Base-by-base conservation (phyloP, 2,329 filamentous ascomycete genomes). In the Neofusicoccum ribis region DNA sequence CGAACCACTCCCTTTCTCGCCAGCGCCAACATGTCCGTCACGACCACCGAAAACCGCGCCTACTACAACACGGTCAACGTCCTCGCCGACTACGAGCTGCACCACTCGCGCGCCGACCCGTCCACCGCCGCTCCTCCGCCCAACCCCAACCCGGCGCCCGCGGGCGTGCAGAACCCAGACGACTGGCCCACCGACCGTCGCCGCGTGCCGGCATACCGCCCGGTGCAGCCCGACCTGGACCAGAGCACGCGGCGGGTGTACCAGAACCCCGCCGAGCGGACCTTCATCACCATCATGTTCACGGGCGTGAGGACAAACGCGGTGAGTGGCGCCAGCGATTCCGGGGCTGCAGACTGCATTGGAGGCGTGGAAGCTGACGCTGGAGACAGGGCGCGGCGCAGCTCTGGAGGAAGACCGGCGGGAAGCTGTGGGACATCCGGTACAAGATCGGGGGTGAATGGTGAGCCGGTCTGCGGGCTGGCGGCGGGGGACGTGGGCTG, bases 381-480 rank as follows among this genome's bases (percentile, higher is more conserved):
- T 46, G 17, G 41, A 6, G 2, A 7, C 11, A 64, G 50, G 44
- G 36, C 64, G 14, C 51, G 27, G 27, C 52, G 60, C n/a, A 65
- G 58, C n/a, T 69, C 51, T 27, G 52, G 44, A 17, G 11, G 11
- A 56, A 81, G 77, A 73, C 79, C 61, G 71, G 73, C 7, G 77
- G 80, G 3, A 77, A 82, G 47, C 64, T 82, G 1, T 87, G 85
- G 85, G 73, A 80, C n/a, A 73, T 86, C 59, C 78, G 78, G 37
- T 85, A 85, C 69, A 79, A 81, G 37, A 74, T 87, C 65, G 85
- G 86, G 11, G 85, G 85, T 12, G 85, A 87, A 71, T 84, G 77
- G 71, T 83, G 64, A 31, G 27, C 27, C 1, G 27, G 27, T 7
- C 5, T 31, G 27, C 27, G 27, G 6, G 2, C 27, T 31, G 27